phyloP scores from a whole-genome alignment of 306 rosid species.

The Acacia confusa region DNA sequence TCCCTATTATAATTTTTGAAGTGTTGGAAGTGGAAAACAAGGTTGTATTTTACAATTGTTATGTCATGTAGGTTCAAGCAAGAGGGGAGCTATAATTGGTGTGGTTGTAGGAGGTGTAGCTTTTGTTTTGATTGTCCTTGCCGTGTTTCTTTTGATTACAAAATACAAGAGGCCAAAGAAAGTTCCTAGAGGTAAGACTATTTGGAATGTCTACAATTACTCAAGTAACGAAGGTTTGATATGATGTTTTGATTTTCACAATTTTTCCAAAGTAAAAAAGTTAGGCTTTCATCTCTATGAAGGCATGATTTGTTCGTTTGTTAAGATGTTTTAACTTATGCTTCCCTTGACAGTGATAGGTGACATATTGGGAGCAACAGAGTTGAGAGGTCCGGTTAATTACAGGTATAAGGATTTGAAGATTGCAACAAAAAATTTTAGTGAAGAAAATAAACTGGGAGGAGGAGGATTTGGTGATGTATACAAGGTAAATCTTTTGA shows the following conservation, averaged over 20 bases:
- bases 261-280: neutral
- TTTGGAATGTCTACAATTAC: neutral
- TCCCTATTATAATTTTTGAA: no score
- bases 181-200: neutral
- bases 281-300: neutral
- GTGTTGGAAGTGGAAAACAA: neutral
- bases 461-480: conserved; percentile 12
- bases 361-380: conserved; percentile 33
- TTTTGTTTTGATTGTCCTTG: neutral
- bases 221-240: neutral
- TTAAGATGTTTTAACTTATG: neutral
- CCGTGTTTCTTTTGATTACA: neutral
- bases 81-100: neutral
- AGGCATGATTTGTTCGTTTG: neutral
- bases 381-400: neutral
- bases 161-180: neutral
- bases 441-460: conserved; percentile 9
- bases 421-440: neutral
- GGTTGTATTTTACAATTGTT: neutral
- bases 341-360: conserved; percentile 23
- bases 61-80: neutral
- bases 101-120: neutral
- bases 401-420: conserved; percentile 11
- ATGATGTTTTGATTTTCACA: neutral
- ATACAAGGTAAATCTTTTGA: conserved; percentile 33